Evolutionary conservation across 1,284 basidiomycete species (phyloP).

Genomic region (Somion occarium): DNA sequence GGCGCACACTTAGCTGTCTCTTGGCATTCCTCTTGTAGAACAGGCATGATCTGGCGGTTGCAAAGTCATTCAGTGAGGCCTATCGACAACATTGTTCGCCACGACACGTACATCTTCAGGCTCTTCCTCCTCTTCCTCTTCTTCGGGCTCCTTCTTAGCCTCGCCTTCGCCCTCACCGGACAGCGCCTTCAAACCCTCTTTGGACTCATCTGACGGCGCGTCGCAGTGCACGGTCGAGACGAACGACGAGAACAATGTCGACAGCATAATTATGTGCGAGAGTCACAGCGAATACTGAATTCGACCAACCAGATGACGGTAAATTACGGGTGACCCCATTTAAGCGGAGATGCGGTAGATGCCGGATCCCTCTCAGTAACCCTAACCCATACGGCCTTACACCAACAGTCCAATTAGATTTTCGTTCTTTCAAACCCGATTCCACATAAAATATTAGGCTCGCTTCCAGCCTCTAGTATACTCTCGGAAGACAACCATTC

Average conservation of each 20-base stretch:
- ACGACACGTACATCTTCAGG: constrained; percentile 73
- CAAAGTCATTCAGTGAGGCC: background rate
- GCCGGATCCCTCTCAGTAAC: no score
- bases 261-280: constrained; percentile 18
- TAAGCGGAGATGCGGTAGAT: no score
- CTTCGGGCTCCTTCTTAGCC: constrained; percentile 28
- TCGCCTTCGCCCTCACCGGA: constrained; percentile 30
- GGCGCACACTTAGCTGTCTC: constrained; percentile 63
- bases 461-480: no score
- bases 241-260: constrained; percentile 36
- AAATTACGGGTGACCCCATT: no score
- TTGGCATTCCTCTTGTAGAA: constrained; percentile 73
- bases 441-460: no score
- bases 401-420: no score
- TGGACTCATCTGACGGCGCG: constrained; percentile 44
- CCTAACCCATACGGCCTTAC: no score
- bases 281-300: background rate
- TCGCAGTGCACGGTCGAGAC: constrained; percentile 45
- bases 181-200: constrained; percentile 22
- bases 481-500: no score
- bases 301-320: background rate
- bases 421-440: no score
- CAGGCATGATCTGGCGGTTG: constrained; percentile 57
- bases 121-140: constrained; percentile 50
- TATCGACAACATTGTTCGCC: background rate